Conservation (phyloP, 441 rosid species). For the Mallotus japonicus region DNA sequence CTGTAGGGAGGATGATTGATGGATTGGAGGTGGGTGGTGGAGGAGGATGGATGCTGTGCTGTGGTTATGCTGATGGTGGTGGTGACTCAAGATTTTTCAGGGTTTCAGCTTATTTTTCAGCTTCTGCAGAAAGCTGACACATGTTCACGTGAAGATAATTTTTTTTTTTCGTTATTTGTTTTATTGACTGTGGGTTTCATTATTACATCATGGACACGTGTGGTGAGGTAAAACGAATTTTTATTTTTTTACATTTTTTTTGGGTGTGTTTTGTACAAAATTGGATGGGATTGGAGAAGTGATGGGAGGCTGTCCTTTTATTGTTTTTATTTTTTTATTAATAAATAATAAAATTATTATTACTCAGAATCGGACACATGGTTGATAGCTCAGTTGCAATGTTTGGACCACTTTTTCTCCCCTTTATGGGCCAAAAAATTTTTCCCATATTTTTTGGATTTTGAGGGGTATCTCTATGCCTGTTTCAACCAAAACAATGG, state of each 20-base stretch:
- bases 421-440: background rate
- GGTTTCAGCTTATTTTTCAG: background rate
- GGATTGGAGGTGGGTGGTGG: background rate
- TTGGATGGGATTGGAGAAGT: background rate
- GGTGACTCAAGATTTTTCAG: background rate
- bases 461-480: background rate
- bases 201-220: conserved; percentile 32
- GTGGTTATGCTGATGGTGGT: background rate
- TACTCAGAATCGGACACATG: background rate
- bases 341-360: no score
- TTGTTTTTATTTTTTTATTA: no score
- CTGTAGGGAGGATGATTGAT: no score
- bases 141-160: conserved; percentile 36
- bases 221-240: background rate
- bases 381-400: background rate
- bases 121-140: conserved; percentile 31
- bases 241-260: background rate
- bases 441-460: background rate
- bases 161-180: background rate
- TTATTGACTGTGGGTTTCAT: conserved; percentile 10
- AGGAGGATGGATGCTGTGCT: background rate
- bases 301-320: background rate
- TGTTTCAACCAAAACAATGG: no score
- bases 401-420: background rate
- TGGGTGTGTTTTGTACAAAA: background rate